phyloP scores from a whole-genome alignment of 768 basidiomycete genomes.

The Tephrocybe sp. region DNA sequence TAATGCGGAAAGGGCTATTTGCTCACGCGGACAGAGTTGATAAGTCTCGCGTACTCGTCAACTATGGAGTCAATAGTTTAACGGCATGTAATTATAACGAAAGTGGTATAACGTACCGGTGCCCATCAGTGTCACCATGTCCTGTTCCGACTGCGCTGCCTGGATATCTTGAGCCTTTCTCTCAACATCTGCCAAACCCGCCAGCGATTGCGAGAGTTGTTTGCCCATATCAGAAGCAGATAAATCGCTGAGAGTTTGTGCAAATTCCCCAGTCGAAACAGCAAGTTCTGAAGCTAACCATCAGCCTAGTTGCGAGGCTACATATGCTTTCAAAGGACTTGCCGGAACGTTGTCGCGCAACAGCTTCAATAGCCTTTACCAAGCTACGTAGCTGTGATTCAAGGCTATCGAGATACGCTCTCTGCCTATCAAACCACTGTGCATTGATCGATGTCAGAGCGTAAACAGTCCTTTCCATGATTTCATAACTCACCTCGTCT shows the following conservation, averaged over 20 bases:
- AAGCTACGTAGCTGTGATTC: conserved; percentile 87
- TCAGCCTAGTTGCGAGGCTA: background rate
- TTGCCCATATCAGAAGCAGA: conserved; percentile 74
- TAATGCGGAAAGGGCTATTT: background rate
- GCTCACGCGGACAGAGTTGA: conserved; percentile 82
- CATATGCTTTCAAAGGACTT: conserved; percentile 14
- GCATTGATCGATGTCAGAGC: conserved; percentile 4
- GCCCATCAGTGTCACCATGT: conserved; percentile 77
- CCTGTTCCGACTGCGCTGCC: conserved; percentile 75
- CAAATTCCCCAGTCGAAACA: conserved; percentile 73
- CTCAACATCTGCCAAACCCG: conserved; percentile 73
- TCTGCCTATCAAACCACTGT: conserved; percentile 92
- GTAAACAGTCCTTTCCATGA: background rate
- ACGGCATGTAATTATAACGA: background rate
- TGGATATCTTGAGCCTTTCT: conserved; percentile 73
- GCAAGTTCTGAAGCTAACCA: conserved; percentile 57
- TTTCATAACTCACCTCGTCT: conserved; percentile 62
- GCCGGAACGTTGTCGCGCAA: conserved; percentile 84
- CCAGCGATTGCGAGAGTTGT: conserved; percentile 69
- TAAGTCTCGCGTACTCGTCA: conserved; percentile 93
- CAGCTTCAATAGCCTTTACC: conserved; percentile 82
- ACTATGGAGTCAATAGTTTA: conserved; percentile 34
- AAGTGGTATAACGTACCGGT: conserved; percentile 46
- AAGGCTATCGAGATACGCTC: conserved; percentile 80
- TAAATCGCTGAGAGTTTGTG: conserved; percentile 67